Base-by-base conservation (phyloP, 768 basidiomycete genomes). In the Cyclocybe aegerita region DNA sequence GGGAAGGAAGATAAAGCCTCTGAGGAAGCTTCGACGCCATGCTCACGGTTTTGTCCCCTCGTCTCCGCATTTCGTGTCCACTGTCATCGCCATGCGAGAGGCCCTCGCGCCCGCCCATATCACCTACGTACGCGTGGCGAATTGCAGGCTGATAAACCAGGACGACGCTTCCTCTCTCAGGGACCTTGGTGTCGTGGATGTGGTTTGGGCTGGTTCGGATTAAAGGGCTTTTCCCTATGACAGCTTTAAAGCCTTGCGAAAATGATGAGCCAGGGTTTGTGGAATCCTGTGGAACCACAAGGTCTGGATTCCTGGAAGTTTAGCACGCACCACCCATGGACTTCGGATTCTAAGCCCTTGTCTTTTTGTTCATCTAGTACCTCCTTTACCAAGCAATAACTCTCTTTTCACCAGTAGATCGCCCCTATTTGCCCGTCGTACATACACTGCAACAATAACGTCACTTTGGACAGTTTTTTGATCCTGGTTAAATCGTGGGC, bases 91-190 rank as follows among this genome's bases (percentile, higher is more conserved):
- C 11, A 69, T 66, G 57, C 62, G 67, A 48, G 74, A 73, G 52
- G 64, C 70, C 39, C 61, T 61, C 49, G 57, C 52, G 11, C 69
- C 70, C 8, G 68, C 67, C 5, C 53, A 58, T 39, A 73, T 81
- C 43, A 61, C 64, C 44, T 79, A 71, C 48, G 52, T 80, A 23
- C 72, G 76, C 39, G 60, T 80, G 29, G 70, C 70, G 38, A 65
- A 72, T 46, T 79, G 76, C 53, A 60, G 59, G 10, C 59, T 68
- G 51, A 68, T 80, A 46, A 58, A 58, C 41, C 54, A 70, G 53
- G 68, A 69, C 38, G 70, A 75, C 37, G 72, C 71, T 2, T 37
- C 68, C 10, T 67, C 65, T 34, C 53, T 81, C 49, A 69, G 65
- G 47, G 65, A 66, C 49, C 61, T 72, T 39, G 76, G 73, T 29